These are phyloP conservation scores for Erigeron philadelphicus DNA, from an alignment of 140 eudicot species.

Conservation along the genomic window DNA sequence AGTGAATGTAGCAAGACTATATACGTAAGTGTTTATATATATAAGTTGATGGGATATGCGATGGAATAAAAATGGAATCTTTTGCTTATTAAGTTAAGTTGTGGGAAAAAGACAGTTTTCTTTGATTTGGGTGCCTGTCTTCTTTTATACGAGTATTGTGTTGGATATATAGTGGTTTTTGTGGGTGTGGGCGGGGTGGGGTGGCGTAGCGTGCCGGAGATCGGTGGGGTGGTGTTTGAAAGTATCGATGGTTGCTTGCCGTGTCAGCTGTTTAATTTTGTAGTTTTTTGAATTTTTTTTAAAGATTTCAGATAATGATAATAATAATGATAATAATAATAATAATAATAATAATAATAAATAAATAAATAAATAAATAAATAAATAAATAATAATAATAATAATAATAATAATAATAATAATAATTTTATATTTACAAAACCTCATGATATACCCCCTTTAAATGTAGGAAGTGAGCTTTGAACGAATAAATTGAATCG, in stretches of 20 bases:
- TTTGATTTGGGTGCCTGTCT: neutral
- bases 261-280: neutral
- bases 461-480: too few relatives aligned
- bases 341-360: too few relatives aligned
- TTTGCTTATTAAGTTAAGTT: slow-evolving; percentile 1
- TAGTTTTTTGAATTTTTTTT: neutral
- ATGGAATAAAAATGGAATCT: slow-evolving; percentile 33
- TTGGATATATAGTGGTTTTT: neutral
- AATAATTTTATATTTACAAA: too few relatives aligned
- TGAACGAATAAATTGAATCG: too few relatives aligned
- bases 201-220: slow-evolving; percentile 5
- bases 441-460: too few relatives aligned
- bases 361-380: too few relatives aligned
- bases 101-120: slow-evolving; percentile 21
- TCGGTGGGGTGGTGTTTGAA: neutral
- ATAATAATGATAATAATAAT: too few relatives aligned
- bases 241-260: neutral
- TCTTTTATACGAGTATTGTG: neutral
- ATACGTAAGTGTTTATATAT: neutral
- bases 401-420: too few relatives aligned
- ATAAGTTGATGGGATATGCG: slow-evolving; percentile 23
- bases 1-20: neutral
- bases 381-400: too few relatives aligned
- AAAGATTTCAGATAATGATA: too few relatives aligned
- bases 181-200: neutral